Conservation (phyloP, 2,329 filamentous ascomycete genomes). For the Talaromyces sp. region DNA sequence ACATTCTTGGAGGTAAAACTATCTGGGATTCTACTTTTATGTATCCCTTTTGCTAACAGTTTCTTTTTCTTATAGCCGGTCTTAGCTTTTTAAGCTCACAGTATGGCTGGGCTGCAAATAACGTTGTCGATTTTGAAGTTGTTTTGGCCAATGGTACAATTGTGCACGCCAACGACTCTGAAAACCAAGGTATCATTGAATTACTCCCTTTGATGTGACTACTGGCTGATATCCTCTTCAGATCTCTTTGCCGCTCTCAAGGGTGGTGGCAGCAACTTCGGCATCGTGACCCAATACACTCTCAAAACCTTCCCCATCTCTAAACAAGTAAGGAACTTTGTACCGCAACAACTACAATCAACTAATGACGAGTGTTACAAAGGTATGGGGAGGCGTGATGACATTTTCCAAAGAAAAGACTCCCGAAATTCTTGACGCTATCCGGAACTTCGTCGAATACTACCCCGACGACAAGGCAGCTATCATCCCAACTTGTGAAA, state of each 20-base stretch:
- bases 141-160: constrained; percentile 45
- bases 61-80: constrained; percentile 18
- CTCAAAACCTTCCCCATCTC: constrained; percentile 27
- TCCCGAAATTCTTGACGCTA: constrained; percentile 25
- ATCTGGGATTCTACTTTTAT: constrained; percentile 4
- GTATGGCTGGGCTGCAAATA: constrained; percentile 47
- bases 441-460: constrained; percentile 37
- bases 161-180: constrained; percentile 34
- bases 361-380: background rate
- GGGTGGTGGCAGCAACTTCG: constrained; percentile 41
- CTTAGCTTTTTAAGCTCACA: constrained; percentile 48
- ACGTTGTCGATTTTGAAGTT: constrained; percentile 43
- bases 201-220: background rate
- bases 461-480: constrained; percentile 57
- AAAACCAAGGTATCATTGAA: constrained; percentile 23
- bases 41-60: background rate
- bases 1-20: constrained; percentile 40
- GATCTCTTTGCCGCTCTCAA: constrained; percentile 40
- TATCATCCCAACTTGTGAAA: constrained; percentile 54
- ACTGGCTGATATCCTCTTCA: constrained; percentile 4
- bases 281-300: constrained; percentile 39
- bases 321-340: constrained; percentile 17
- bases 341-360: background rate
- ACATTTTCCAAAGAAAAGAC: constrained; percentile 37
- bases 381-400: constrained; percentile 45